phyloP scores from a whole-genome alignment of 2,329 filamentous ascomycete genomes.

The Microcyclosporella mali region DNA sequence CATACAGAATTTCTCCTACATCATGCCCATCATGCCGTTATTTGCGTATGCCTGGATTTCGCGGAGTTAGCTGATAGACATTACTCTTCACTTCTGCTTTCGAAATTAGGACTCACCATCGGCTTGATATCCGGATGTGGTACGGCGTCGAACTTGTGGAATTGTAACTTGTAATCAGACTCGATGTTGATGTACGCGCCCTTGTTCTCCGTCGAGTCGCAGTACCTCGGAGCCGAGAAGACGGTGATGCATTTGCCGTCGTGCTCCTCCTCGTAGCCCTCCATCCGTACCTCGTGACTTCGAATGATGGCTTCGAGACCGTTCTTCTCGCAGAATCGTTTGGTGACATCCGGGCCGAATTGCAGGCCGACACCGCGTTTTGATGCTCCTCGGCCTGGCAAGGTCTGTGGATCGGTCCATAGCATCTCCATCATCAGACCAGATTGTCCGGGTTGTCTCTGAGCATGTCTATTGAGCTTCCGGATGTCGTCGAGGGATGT shows the following conservation, averaged over 20 bases:
- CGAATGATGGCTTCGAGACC: slow-evolving; percentile 90
- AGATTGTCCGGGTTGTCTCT: slow-evolving; percentile 85
- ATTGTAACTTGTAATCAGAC: slow-evolving; percentile 83
- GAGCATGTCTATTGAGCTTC: slow-evolving; percentile 82
- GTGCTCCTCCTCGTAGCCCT: slow-evolving; percentile 97
- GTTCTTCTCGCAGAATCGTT: slow-evolving; percentile 94
- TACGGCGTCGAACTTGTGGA: slow-evolving; percentile 91
- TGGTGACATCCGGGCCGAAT: slow-evolving; percentile 94
- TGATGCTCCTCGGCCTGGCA: slow-evolving; percentile 81
- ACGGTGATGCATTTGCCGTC: slow-evolving; percentile 94
- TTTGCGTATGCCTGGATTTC: slow-evolving; percentile 73
- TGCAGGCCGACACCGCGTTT: slow-evolving; percentile 95
- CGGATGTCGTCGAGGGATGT: slow-evolving; percentile 88
- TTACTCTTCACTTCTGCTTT: slow-evolving; percentile 12
- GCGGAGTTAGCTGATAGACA: background rate
- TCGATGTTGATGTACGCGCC: slow-evolving; percentile 98
- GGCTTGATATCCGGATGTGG: slow-evolving; percentile 93
- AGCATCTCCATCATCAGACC: slow-evolving; percentile 99
- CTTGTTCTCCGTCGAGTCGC: slow-evolving; percentile 95
- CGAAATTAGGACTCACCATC: slow-evolving; percentile 53
- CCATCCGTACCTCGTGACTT: slow-evolving; percentile 97
- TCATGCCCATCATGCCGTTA: slow-evolving; percentile 70
- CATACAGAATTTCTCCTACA: slow-evolving; percentile 41
- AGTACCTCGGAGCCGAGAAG: slow-evolving; percentile 96
- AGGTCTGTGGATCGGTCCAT: slow-evolving; percentile 91